A percentile compares a stretch with the other conserved stretches of the same genome.
Conservation (phyloP, 1,139 yeast species). For the Ogataea hybrid region DNA sequence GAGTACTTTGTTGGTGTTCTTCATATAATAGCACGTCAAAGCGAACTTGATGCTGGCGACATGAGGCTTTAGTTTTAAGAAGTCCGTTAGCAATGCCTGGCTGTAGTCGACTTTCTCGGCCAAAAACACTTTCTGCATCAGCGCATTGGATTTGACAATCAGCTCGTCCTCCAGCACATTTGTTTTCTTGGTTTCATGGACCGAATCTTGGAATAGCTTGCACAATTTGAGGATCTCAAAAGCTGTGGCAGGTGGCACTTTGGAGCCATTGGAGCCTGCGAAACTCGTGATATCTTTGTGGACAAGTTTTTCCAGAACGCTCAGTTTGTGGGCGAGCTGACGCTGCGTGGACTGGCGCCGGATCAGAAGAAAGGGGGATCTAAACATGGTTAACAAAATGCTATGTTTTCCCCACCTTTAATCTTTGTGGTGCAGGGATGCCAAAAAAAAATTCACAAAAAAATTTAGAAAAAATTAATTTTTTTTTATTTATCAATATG, state of each 20-base stretch:
- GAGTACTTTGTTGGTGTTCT: slow-evolving; percentile 37
- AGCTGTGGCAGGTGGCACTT: slow-evolving; percentile 5
- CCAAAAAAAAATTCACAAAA: slow-evolving; percentile 1
- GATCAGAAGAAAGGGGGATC: neutral
- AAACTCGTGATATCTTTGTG: slow-evolving; percentile 8
- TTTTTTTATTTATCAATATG: slow-evolving; percentile 21
- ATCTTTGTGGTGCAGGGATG: slow-evolving; percentile 4
- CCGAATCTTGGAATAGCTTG: slow-evolving; percentile 24
- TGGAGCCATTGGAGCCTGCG: neutral
- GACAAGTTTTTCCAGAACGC: slow-evolving; percentile 16
- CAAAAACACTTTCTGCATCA: slow-evolving; percentile 16
- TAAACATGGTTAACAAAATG: neutral
- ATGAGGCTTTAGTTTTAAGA: slow-evolving; percentile 16
- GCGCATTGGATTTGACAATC: slow-evolving; percentile 21
- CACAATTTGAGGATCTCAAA: slow-evolving; percentile 15
- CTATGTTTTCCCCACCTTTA: slow-evolving; percentile 7
- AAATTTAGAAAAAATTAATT: neutral
- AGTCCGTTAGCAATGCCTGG: slow-evolving; percentile 11
- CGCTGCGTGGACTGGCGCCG: slow-evolving; percentile 17
- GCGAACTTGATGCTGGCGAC: slow-evolving; percentile 17
- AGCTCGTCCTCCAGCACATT: slow-evolving; percentile 20
- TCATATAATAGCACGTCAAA: slow-evolving; percentile 32
- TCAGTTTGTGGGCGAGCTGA: slow-evolving; percentile 19
- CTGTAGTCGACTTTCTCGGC: slow-evolving; percentile 9
- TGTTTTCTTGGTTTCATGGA: slow-evolving; percentile 22